Conservation (phyloP, 345 rosid species). For the Mercurialis annua region DNA sequence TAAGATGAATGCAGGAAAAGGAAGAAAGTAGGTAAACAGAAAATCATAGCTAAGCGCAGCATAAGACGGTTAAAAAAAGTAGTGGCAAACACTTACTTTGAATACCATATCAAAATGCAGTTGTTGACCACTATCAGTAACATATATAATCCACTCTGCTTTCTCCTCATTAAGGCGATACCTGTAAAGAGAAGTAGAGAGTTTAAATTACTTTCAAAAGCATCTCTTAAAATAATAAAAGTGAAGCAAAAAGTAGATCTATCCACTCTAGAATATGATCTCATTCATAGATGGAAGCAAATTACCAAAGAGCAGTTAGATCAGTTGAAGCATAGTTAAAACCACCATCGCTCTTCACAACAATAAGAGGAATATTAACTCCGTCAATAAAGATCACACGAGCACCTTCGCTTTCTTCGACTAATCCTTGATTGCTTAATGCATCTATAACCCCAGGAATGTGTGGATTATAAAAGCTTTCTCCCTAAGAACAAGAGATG, state of each 20-base stretch:
- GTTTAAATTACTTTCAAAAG: not conserved
- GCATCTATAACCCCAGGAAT: conserved; percentile 60
- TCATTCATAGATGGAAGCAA: not conserved
- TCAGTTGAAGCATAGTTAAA: conserved; percentile 96
- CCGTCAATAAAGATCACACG: conserved; percentile 86
- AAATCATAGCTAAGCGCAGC: conserved; percentile 7
- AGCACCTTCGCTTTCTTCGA: conserved; percentile 87
- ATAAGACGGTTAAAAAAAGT: conserved; percentile 1
- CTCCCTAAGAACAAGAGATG: conserved; percentile 58
- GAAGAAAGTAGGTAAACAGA: not conserved
- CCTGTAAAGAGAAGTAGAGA: conserved; percentile 38
- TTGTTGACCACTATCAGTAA: conserved; percentile 97
- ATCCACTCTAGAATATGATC: not conserved
- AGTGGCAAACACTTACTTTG: conserved; percentile 48
- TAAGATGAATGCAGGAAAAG: not conserved
- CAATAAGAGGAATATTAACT: conserved; percentile 75
- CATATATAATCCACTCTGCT: conserved; percentile 94
- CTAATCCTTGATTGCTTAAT: conserved; percentile 55
- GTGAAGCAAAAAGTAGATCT: not conserved
- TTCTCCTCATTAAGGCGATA: conserved; percentile 91
- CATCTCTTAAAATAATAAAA: not conserved
- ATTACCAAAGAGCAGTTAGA: conserved; percentile 88
- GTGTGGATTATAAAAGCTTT: conserved; percentile 89
- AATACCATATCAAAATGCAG: conserved; percentile 90
- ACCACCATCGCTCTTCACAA: conserved; percentile 96